These are phyloP conservation scores for Poronia punctata DNA, from an alignment of 495 filamentous ascomycete species.

Conservation along the genomic window DNA sequence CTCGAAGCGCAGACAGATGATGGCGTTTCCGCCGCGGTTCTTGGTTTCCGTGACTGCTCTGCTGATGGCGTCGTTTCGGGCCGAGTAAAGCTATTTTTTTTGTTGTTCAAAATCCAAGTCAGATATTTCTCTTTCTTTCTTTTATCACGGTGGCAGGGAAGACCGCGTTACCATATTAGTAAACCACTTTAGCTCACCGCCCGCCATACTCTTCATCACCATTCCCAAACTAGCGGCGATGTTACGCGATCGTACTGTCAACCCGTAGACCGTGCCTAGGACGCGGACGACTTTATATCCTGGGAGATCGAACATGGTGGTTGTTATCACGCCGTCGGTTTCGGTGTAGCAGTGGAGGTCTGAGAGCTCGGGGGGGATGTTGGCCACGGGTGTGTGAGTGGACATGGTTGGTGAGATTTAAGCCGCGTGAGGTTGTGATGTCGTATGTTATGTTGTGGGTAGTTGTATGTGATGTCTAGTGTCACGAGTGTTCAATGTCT, in stretches of 20 bases:
- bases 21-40: slow-evolving; percentile 51
- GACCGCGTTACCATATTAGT: slow-evolving; percentile 41
- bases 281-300: slow-evolving; percentile 50
- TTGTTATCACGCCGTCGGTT: slow-evolving; percentile 51
- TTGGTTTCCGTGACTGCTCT: slow-evolving; percentile 50
- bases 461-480: too few relatives aligned
- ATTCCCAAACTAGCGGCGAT: slow-evolving; percentile 33
- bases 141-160: not conserved
- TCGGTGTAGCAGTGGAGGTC: slow-evolving; percentile 53
- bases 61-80: slow-evolving; percentile 48
- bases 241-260: slow-evolving; percentile 53
- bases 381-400: slow-evolving; percentile 10
- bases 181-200: slow-evolving; percentile 52
- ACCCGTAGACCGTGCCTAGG: slow-evolving; percentile 53
- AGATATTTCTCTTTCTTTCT: not conserved
- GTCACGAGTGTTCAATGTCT: too few relatives aligned
- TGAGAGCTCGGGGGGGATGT: slow-evolving; percentile 28
- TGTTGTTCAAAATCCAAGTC: not conserved
- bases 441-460: too few relatives aligned
- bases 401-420: not conserved
- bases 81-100: slow-evolving; percentile 46
- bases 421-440: too few relatives aligned
- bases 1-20: slow-evolving; percentile 53
- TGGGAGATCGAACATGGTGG: slow-evolving; percentile 44
- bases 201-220: slow-evolving; percentile 44